A percentile compares a stretch with the other conserved stretches of the same genome.
phyloP scores from a whole-genome alignment of 495 filamentous ascomycete species.

The Cryomyces minteri region DNA sequence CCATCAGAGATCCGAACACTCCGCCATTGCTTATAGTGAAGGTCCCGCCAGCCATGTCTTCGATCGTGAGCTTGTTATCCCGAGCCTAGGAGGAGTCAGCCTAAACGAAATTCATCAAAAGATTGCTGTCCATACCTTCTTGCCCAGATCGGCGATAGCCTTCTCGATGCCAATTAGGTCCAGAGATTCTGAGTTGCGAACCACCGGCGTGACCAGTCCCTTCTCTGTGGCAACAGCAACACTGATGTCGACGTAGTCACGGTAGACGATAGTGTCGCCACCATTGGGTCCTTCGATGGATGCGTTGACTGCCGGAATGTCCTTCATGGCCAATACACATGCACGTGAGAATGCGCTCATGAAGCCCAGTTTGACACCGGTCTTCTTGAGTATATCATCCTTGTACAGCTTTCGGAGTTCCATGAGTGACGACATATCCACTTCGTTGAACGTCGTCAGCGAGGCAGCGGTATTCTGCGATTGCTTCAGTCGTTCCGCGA shows the following conservation, averaged over 20 bases:
- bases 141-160: slow-evolving; percentile 80
- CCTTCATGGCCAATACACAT: slow-evolving; percentile 80
- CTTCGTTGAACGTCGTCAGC: slow-evolving; percentile 96
- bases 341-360: slow-evolving; percentile 96
- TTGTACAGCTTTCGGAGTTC: slow-evolving; percentile 94
- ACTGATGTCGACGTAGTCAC: slow-evolving; percentile 95
- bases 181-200: slow-evolving; percentile 78
- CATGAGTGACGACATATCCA: slow-evolving; percentile 97
- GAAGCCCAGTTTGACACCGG: slow-evolving; percentile 93
- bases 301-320: slow-evolving; percentile 90
- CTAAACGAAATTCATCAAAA: too few species aligned
- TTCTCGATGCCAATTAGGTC: slow-evolving; percentile 82
- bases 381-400: slow-evolving; percentile 88
- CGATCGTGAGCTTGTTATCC: slow-evolving; percentile 92
- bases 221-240: slow-evolving; percentile 97
- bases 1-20: slow-evolving; percentile 73
- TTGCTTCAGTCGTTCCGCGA: slow-evolving; percentile 94
- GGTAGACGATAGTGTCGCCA: slow-evolving; percentile 94
- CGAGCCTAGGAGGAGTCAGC: slow-evolving; percentile 39
- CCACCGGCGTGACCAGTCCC: slow-evolving; percentile 89
- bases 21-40: slow-evolving; percentile 97
- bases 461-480: slow-evolving; percentile 98
- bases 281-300: slow-evolving; percentile 91
- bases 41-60: slow-evolving; percentile 97
- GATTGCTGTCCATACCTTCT: slow-evolving; percentile 46